Conservation (phyloP, 2,329 filamentous ascomycete species). For the Aspergillus ruber region DNA sequence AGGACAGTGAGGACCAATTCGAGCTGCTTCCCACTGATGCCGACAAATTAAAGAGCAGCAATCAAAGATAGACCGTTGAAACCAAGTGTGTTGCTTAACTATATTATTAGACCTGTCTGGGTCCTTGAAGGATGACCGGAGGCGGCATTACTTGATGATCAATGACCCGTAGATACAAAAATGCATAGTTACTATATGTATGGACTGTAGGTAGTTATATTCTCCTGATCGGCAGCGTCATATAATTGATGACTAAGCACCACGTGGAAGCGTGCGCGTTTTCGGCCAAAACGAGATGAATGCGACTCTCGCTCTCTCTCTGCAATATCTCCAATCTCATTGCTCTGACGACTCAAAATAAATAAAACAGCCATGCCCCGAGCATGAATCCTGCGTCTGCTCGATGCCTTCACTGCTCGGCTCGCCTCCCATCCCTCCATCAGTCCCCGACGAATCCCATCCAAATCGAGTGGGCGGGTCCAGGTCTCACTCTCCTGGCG, state of each 20-base stretch:
- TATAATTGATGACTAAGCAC: conserved; percentile 4
- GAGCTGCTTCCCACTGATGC: conserved; percentile 12
- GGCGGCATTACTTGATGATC: too few species aligned
- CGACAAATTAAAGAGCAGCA: not conserved
- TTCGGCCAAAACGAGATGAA: not conserved
- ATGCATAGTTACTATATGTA: too few species aligned
- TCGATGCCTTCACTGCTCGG: conserved; percentile 29
- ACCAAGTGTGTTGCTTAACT: not conserved
- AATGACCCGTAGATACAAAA: too few species aligned
- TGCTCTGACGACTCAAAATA: not conserved
- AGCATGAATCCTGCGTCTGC: conserved; percentile 21
- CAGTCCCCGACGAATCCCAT: conserved; percentile 42
- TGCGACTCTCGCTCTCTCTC: not conserved
- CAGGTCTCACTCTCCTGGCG: conserved; percentile 23
- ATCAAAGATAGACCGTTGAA: not conserved
- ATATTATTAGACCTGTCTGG: not conserved
- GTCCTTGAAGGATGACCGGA: not conserved
- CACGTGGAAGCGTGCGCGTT: conserved; percentile 6
- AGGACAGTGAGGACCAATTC: conserved; percentile 16
- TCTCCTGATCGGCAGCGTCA: not conserved
- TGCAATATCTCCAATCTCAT: not conserved
- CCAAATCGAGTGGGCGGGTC: conserved; percentile 32
- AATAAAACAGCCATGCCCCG: conserved; percentile 18
- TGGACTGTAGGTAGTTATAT: too few species aligned
- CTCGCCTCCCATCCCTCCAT: conserved; percentile 34